Conservation (phyloP, 495 filamentous ascomycete genomes). For the Paragyromitra xinjiangensis region DNA sequence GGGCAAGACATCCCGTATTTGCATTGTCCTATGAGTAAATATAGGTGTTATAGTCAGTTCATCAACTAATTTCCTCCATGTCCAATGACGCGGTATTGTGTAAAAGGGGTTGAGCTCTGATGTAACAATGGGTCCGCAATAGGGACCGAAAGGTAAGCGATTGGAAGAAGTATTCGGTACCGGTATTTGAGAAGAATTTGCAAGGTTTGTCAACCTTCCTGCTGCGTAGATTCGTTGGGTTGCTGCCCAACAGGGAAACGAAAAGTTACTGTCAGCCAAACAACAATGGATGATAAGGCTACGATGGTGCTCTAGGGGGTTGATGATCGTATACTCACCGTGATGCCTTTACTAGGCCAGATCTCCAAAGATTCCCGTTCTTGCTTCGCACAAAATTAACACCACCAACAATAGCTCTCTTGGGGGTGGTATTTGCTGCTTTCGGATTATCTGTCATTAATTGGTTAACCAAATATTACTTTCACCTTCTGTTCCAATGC, state of each 20-base stretch:
- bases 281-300: conserved; percentile 45
- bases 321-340: conserved; percentile 65
- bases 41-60: conserved; percentile 52
- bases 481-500: conserved; percentile 26
- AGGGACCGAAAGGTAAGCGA: conserved; percentile 52
- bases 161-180: conserved; percentile 69
- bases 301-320: conserved; percentile 21
- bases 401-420: conserved; percentile 77
- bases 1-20: conserved; percentile 67
- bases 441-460: conserved; percentile 67
- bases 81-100: conserved; percentile 42
- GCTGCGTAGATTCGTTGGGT: conserved; percentile 45
- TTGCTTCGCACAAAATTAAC: conserved; percentile 90
- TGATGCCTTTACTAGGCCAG: conserved; percentile 72
- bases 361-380: conserved; percentile 86
- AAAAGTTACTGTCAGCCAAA: conserved; percentile 44
- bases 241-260: conserved; percentile 31
- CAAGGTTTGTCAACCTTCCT: conserved; percentile 78
- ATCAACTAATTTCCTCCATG: conserved; percentile 46
- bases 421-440: conserved; percentile 76
- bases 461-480: conserved; percentile 47
- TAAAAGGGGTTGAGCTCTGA: conserved; percentile 52
- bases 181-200: conserved; percentile 88
- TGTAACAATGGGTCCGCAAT: conserved; percentile 49
- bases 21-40: conserved; percentile 56